These are phyloP conservation scores for Dioscorea alata DNA, from an alignment of 106 monocot species.

Conservation along the genomic window DNA sequence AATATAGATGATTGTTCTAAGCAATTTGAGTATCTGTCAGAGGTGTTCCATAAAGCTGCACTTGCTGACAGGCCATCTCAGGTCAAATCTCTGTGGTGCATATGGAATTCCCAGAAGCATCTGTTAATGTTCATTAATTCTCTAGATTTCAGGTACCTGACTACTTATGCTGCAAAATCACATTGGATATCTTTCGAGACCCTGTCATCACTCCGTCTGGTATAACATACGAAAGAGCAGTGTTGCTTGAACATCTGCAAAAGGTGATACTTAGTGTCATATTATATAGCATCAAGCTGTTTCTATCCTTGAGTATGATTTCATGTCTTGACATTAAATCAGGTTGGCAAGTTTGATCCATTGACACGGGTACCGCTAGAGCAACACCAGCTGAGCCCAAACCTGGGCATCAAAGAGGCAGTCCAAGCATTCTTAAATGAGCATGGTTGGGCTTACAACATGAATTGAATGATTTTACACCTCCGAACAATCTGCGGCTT, in stretches of 20 bases:
- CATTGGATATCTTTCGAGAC: constrained; percentile 72
- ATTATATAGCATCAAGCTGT: neutral
- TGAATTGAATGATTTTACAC: neutral
- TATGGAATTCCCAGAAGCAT: too few relatives aligned
- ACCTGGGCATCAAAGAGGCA: constrained; percentile 39
- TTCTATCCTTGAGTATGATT: neutral
- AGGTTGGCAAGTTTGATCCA: constrained; percentile 45
- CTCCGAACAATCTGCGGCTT: too few relatives aligned
- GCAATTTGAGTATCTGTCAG: constrained; percentile 33
- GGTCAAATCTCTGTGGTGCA: constrained; percentile 13
- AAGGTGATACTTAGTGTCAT: constrained; percentile 20
- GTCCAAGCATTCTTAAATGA: constrained; percentile 27
- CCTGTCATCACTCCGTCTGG: constrained; percentile 86
- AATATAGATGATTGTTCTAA: constrained; percentile 13
- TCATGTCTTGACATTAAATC: neutral
- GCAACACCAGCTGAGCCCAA: constrained; percentile 26
- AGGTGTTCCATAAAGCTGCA: constrained; percentile 51
- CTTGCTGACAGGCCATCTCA: constrained; percentile 39
- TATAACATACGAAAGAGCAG: constrained; percentile 72
- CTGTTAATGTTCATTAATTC: neutral
- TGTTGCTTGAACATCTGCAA: constrained; percentile 73
- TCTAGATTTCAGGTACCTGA: constrained; percentile 57
- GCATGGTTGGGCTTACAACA: constrained; percentile 34
- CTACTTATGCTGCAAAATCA: constrained; percentile 81
- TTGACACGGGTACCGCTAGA: constrained; percentile 25